A percentile compares a stretch with the other conserved stretches of the same genome.
These are phyloP conservation scores for Symbiodinium pilosum DNA, from an alignment of 73 alveolate genomes.

Conservation along the genomic window DNA sequence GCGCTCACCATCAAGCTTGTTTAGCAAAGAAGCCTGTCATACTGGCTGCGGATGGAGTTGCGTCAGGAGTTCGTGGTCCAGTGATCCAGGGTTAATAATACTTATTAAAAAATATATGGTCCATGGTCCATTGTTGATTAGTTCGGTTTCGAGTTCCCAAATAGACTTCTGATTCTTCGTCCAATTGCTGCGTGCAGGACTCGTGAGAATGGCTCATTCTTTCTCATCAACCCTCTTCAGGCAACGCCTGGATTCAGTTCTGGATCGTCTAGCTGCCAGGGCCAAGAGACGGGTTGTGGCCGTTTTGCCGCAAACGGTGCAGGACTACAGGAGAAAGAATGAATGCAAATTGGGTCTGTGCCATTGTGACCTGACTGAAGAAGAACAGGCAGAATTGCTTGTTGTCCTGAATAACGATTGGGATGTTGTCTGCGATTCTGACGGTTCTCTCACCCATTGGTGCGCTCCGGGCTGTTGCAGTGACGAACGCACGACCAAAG, in stretches of 20 bases:
- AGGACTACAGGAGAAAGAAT: not conserved
- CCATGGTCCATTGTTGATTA: not conserved
- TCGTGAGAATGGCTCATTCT: conserved; percentile 32
- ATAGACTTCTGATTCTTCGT: not conserved
- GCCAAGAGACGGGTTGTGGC: not conserved
- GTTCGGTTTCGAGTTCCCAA: not conserved
- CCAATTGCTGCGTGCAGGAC: conserved; percentile 17
- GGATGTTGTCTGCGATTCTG: not conserved
- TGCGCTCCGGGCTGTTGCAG: conserved; percentile 43
- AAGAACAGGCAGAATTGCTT: not conserved
- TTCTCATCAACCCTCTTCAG: not conserved
- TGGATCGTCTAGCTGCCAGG: not conserved
- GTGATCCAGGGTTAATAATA: no score
- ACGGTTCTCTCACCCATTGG: not conserved
- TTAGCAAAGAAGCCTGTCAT: conserved; percentile 28
- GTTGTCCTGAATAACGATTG: not conserved
- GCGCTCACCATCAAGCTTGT: conserved; percentile 35
- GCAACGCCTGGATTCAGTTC: not conserved
- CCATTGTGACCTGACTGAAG: not conserved
- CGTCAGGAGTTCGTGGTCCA: not conserved
- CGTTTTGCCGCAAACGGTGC: not conserved
- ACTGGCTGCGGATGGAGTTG: not conserved
- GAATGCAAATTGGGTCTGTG: not conserved
- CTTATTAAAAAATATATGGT: no score
- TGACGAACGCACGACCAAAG: not conserved